Evolutionary conservation across 208 protist genomes (phyloP), one percentile per base, ranked within the genome.

Genomic region (Trypanosoma platydactyli): DNA sequence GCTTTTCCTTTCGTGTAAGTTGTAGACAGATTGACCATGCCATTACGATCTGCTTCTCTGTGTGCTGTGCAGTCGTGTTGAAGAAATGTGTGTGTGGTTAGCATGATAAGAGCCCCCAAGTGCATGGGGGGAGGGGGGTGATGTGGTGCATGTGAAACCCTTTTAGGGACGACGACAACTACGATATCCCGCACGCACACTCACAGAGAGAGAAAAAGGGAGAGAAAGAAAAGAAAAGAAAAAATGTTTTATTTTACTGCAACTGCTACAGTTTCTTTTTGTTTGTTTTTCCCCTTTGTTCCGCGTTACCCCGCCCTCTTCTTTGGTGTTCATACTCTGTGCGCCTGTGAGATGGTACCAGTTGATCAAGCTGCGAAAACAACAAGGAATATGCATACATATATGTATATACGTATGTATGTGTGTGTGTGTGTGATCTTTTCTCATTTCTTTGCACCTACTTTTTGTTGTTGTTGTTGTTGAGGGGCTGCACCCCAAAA

Each of bases 31-130:
- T 73, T 16, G 60, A 73, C 48, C 33, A 3, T 4, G 53, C 46
- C 6, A 73, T 73, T 50, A 12, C 20, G 22, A 7, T 22, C 3
- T 67, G 60, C 27, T 56, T 55, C 22, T 29, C 25, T 46, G 7
- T 73, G 25, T 68, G 3, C 22, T 24, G 20, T 49, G 51, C 68
- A 12, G n/a, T 73, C 9, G 3, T 73, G 20, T 5, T 67, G 7
- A 73, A 73, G 45, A 73, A 73, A 40, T 59, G 42, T 5, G 20
- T 63, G 3, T 62, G 53, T 51, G 1, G n/a, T 16, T 73, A 57
- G 52, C 6, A 38, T 9, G 33, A 9, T 38, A 9, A 11, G 33
- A 3, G 33, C 9, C 9, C n/a, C 33, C 9, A 38, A 38, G 9
- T 38, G 33, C 33, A 11, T 38, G 33, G 33, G 33, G 33, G 33